These are phyloP conservation scores for Thelonectria blattea DNA, from an alignment of 2,329 filamentous ascomycete genomes.

Conservation along the genomic window DNA sequence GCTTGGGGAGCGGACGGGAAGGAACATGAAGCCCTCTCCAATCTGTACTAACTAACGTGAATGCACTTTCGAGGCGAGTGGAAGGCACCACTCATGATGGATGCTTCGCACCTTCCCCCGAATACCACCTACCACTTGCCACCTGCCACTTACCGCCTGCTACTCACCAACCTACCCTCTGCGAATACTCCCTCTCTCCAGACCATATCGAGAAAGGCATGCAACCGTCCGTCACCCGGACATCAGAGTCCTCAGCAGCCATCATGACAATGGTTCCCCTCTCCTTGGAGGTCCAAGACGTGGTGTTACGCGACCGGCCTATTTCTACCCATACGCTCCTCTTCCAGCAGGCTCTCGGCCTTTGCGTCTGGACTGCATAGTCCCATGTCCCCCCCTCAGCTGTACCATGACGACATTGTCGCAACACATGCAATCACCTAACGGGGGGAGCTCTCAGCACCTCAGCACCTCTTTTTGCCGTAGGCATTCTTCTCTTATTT, in stretches of 20 bases:
- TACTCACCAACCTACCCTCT: too few species aligned
- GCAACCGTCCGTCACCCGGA: neutral
- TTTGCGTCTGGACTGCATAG: slow-evolving; percentile 3
- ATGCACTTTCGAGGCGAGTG: too few species aligned
- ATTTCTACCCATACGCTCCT: slow-evolving; percentile 4
- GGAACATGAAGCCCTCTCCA: too few species aligned
- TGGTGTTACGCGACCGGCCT: slow-evolving; percentile 14
- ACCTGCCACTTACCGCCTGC: too few species aligned
- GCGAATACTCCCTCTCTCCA: too few species aligned
- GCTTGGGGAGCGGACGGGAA: neutral
- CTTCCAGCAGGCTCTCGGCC: slow-evolving; percentile 10
- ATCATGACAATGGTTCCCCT: slow-evolving; percentile 10
- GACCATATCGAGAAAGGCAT: neutral
- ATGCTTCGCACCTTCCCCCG: too few species aligned
- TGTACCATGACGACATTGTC: slow-evolving; percentile 38
- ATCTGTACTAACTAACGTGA: neutral
- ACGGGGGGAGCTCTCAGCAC: neutral
- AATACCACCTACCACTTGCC: too few species aligned
- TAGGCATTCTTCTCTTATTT: neutral
- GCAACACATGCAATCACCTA: slow-evolving; percentile 21
- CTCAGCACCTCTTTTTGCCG: neutral
- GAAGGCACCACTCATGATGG: too few species aligned
- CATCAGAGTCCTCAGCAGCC: neutral
- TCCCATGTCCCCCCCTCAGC: slow-evolving; percentile 20
- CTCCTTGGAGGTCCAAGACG: neutral